phyloP scores from a whole-genome alignment of 2,329 filamentous ascomycete species.

The Ascochyta clinopodiicola region DNA sequence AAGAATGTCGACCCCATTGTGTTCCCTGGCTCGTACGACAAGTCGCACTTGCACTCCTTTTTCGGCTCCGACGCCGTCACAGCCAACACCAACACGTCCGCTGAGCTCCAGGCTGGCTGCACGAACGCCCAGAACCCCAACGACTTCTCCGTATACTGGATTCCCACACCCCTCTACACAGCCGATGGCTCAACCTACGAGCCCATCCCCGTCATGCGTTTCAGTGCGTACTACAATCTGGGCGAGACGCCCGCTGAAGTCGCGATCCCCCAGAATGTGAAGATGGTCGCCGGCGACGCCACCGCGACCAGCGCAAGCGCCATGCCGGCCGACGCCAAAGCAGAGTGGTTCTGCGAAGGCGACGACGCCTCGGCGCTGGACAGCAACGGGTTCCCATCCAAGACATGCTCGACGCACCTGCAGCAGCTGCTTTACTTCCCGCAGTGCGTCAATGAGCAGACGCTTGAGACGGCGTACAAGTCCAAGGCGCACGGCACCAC shows the following conservation, averaged over 20 bases:
- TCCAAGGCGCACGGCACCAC: slow-evolving; percentile 17
- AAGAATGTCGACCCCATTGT: slow-evolving; percentile 57
- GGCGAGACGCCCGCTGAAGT: slow-evolving; percentile 52
- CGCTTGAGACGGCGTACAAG: slow-evolving; percentile 48
- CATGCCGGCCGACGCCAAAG: slow-evolving; percentile 33
- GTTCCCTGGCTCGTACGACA: slow-evolving; percentile 48
- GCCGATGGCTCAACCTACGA: slow-evolving; percentile 45
- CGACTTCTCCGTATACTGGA: slow-evolving; percentile 57
- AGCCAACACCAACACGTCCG: slow-evolving; percentile 46
- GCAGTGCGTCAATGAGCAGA: slow-evolving; percentile 51
- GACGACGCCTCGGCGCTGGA: slow-evolving; percentile 24
- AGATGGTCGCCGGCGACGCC: slow-evolving; percentile 52
- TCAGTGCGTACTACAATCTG: slow-evolving; percentile 58
- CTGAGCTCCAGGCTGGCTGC: slow-evolving; percentile 53
- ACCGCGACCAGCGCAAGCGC: slow-evolving; percentile 37
- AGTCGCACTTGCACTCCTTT: slow-evolving; percentile 55
- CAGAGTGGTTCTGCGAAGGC: slow-evolving; percentile 39
- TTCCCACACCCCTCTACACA: slow-evolving; percentile 52
- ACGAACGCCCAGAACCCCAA: slow-evolving; percentile 56
- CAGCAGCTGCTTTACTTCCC: slow-evolving; percentile 56
- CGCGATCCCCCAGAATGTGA: slow-evolving; percentile 54
- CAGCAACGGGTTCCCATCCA: slow-evolving; percentile 39
- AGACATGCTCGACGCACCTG: slow-evolving; percentile 52
- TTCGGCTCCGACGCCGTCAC: slow-evolving; percentile 55
- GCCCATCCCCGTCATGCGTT: slow-evolving; percentile 44